Percentiles rank a stretch among this genome's conserved stretches.
These are phyloP conservation scores for Glycine tomentella DNA, from an alignment of 306 rosid species.

Conservation along the genomic window DNA sequence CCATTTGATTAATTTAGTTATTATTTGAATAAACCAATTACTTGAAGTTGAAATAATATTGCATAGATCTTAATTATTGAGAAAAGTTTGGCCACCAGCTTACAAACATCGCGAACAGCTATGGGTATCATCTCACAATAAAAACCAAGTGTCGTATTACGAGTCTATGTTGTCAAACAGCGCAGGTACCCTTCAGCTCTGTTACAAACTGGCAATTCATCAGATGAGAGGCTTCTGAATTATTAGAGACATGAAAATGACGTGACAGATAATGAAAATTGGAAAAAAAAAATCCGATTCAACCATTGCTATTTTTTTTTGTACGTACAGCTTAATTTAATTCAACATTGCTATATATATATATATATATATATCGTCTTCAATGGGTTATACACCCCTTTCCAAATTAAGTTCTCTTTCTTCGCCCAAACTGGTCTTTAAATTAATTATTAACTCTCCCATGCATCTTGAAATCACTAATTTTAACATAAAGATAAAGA, in stretches of 20 bases:
- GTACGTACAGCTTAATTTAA: too few relatives aligned
- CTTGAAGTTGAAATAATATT: not conserved
- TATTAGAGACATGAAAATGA: slow-evolving; percentile 52
- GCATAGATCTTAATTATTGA: not conserved
- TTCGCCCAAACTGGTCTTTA: not conserved
- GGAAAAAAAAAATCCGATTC: too few relatives aligned
- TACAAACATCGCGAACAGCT: not conserved
- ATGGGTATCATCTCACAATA: not conserved
- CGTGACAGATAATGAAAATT: slow-evolving; percentile 24
- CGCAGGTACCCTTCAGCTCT: slow-evolving; percentile 30
- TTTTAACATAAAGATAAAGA: too few relatives aligned
- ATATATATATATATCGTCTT: not conserved
- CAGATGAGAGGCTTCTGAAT: slow-evolving; percentile 44
- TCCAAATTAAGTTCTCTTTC: not conserved
- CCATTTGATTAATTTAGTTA: too few relatives aligned
- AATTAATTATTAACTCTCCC: not conserved
- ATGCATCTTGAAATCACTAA: too few relatives aligned
- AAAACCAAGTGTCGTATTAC: slow-evolving; percentile 18
- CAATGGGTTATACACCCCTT: too few relatives aligned
- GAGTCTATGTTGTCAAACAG: slow-evolving; percentile 4
- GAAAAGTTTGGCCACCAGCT: slow-evolving; percentile 1
- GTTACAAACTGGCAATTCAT: slow-evolving; percentile 43
- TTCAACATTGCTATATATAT: not conserved
- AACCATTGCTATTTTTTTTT: too few relatives aligned
- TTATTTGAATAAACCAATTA: not conserved